Evolutionary conservation across 306 rosid genomes (phyloP).

Genomic region (Prunus salicina): DNA sequence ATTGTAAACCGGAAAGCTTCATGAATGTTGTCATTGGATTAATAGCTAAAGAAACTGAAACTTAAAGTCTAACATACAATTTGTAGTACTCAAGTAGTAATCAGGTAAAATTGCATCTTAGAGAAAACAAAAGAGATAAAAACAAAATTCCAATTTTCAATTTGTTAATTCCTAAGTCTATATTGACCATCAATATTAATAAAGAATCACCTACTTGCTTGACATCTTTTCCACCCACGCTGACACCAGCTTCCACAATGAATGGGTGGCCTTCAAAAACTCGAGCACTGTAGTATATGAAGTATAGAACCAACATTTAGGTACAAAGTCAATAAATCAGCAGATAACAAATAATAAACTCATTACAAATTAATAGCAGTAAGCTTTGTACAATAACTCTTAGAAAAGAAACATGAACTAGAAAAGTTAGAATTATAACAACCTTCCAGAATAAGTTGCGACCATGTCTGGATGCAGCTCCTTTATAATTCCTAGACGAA

Average conservation of each 20-base stretch:
- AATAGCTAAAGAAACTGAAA: not conserved
- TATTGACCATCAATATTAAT: not conserved
- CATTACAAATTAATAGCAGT: not conserved
- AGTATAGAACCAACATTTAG: slow-evolving; percentile 18
- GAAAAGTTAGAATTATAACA: slow-evolving; percentile 32
- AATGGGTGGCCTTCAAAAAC: slow-evolving; percentile 98
- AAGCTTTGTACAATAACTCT: not conserved
- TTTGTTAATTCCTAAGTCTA: not conserved
- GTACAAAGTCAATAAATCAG: slow-evolving; percentile 1
- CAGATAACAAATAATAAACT: not conserved
- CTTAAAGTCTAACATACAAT: not conserved
- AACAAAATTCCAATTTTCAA: not conserved
- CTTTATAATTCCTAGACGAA: slow-evolving; percentile 90
- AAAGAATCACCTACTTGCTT: slow-evolving; percentile 60
- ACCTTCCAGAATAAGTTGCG: slow-evolving; percentile 99
- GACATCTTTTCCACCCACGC: slow-evolving; percentile 93
- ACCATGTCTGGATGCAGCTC: slow-evolving; percentile 99
- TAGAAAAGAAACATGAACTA: slow-evolving; percentile 17
- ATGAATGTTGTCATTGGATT: slow-evolving; percentile 12
- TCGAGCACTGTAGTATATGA: slow-evolving; percentile 56
- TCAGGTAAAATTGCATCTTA: not conserved
- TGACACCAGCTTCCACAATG: slow-evolving; percentile 96
- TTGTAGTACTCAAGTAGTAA: not conserved
- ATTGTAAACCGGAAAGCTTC: slow-evolving; percentile 20
- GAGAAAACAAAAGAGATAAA: not conserved